Evolutionary conservation across 1,139 yeast genomes (phyloP).

Genomic region (Magnusiomyces tetraspermus): DNA sequence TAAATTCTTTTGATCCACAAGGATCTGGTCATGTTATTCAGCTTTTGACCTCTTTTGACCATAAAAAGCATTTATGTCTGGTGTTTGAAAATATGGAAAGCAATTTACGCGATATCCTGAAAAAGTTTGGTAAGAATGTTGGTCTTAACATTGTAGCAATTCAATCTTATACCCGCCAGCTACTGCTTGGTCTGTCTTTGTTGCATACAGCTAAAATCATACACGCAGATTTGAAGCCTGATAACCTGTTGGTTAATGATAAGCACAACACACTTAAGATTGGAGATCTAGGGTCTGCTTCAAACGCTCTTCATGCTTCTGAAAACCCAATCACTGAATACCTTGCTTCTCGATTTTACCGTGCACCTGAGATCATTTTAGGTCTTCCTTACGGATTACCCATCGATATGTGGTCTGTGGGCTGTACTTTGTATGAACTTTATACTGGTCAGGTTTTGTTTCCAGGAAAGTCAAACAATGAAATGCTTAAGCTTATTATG

Average conservation of each 20-base stretch:
- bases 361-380: slow-evolving; percentile 86
- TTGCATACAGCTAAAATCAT: slow-evolving; percentile 69
- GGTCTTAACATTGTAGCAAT: slow-evolving; percentile 55
- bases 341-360: slow-evolving; percentile 76
- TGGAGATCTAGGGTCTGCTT: slow-evolving; percentile 84
- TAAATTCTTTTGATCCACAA: slow-evolving; percentile 51
- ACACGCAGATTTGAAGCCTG: slow-evolving; percentile 87
- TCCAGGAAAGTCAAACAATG: slow-evolving; percentile 50
- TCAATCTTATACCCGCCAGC: slow-evolving; percentile 72
- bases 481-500: slow-evolving; percentile 32
- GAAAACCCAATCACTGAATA: slow-evolving; percentile 70
- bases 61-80: slow-evolving; percentile 76
- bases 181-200: slow-evolving; percentile 67
- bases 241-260: slow-evolving; percentile 67
- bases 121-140: slow-evolving; percentile 66
- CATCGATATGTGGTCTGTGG: slow-evolving; percentile 85
- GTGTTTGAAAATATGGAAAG: slow-evolving; percentile 73
- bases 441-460: slow-evolving; percentile 75
- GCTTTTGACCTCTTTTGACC: slow-evolving; percentile 69
- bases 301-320: slow-evolving; percentile 43
- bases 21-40: slow-evolving; percentile 63
- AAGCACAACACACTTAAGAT: slow-evolving; percentile 78
- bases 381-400: slow-evolving; percentile 72
- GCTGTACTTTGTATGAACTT: slow-evolving; percentile 80
- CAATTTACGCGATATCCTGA: slow-evolving; percentile 74